These are phyloP conservation scores for Russula lepida DNA, from an alignment of 768 basidiomycete species.

Conservation along the genomic window DNA sequence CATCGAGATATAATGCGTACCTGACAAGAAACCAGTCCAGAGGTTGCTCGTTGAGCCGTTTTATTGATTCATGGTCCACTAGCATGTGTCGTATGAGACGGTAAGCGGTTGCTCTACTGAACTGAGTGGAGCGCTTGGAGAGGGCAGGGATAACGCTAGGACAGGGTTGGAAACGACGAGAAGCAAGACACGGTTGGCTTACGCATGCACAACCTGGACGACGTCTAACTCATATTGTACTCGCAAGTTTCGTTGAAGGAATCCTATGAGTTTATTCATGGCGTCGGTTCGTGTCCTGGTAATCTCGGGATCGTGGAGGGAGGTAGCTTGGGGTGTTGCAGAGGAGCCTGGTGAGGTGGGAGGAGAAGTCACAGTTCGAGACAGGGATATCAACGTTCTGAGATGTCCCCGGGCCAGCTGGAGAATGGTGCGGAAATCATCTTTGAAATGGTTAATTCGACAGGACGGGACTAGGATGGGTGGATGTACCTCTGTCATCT, in stretches of 20 bases:
- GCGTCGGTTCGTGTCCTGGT: conserved; percentile 52
- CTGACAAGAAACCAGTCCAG: conserved; percentile 89
- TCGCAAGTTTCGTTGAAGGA: conserved; percentile 61
- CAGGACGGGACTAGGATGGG: background rate
- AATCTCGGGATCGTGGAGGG: conserved; percentile 29
- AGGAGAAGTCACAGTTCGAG: conserved; percentile 31
- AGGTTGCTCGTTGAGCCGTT: conserved; percentile 49
- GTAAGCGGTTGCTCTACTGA: conserved; percentile 76
- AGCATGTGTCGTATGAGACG: conserved; percentile 72
- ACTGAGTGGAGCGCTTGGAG: conserved; percentile 62
- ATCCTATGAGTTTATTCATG: conserved; percentile 55
- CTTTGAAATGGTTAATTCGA: conserved; percentile 27
- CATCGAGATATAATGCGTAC: conserved; percentile 35
- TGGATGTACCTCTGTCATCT: conserved; percentile 19
- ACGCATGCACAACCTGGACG: conserved; percentile 68
- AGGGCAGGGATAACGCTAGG: conserved; percentile 69
- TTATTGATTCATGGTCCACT: conserved; percentile 65
- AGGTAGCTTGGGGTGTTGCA: conserved; percentile 33
- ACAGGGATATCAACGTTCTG: conserved; percentile 44
- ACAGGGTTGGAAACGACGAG: background rate
- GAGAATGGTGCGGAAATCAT: conserved; percentile 68
- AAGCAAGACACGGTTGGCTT: conserved; percentile 28
- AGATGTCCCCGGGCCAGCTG: conserved; percentile 54
- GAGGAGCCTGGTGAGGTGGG: conserved; percentile 29
- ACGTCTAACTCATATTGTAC: conserved; percentile 71